Evolutionary conservation across 2,329 filamentous ascomycete genomes (phyloP), one percentile per base, ranked within the genome.

Genomic region (Ascochyta rabiei): DNA sequence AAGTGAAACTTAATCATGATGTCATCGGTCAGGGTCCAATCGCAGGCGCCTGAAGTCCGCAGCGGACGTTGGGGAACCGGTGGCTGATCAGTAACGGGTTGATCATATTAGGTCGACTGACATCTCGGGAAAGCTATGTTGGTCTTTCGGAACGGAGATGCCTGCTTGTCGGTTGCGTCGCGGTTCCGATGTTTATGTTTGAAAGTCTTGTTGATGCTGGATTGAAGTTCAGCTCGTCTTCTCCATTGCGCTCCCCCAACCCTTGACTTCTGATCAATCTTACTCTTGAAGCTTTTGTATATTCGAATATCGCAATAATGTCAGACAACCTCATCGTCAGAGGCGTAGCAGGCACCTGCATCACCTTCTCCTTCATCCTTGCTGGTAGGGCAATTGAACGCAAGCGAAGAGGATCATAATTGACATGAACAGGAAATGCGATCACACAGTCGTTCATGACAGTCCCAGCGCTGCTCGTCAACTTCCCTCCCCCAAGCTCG

Each of bases 381-480:
- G 75, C 79, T 33, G 79, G 79, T 80, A 67, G 59, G 67, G 41
- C 41, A 18, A 24, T 10, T 12, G 24, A 9, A 15, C 6, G 26
- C 18, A 8, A 19, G 18, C 7, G 9, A 31, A 9, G 6, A 19
- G 2, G 12, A 43, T 10, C 10, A 3, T 13, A 38, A 46, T 28
- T 60, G 28, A 65, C 43, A 44, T 39, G 1, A 7, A 2, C 39
- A 81, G 80, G 80, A 50, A 82, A 82, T 70, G 80, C 80, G 12
- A 78, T 82, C 50, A 82, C 80, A 21, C 80, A 82, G 67, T 81
- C 79, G 15, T 81, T 77, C 70, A 82, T 82, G 80, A 79, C 78
- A 15, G 76, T 81, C 33, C 80, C 80, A 6, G 79, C 78, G 4
- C 70, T 82, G 33, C 71, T 82, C 13, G 75, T 80, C 56, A 75